Evolutionary conservation across 2,329 filamentous ascomycete genomes (phyloP), one percentile per base, ranked within the genome.

Genomic region (Microcyclosporella mali): DNA sequence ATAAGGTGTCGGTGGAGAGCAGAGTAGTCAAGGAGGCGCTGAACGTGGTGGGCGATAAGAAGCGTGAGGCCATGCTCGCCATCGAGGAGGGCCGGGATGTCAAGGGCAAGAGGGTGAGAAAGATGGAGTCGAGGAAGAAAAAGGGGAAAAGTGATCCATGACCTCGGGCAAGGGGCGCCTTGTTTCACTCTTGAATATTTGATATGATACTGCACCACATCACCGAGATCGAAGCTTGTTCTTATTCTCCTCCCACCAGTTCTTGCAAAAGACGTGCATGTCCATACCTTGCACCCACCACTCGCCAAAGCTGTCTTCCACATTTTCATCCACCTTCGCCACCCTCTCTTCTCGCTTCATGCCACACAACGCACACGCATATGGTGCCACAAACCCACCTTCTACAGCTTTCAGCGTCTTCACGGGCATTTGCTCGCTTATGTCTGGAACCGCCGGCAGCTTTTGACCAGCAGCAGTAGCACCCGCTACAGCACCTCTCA

Each of bases 31-130:
- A 85, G 41, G 89, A 94, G 51, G 81, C 83, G 28, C 69, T 98
- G 60, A 95, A 94, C 74, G 66, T 87, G 34, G 92, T 98, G 4
- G 84, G 85, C n/a, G 86, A 94, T 72, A 94, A 90, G 77, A 95
- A 95, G 75, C 78, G 89, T 44, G 88, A 95, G 68, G 92, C 90
- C 1, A 63, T 90, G 63, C 66, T 95, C 56, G 87, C 94, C 66
- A 87, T 97, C 52, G 92, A 95, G 63, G 88, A 97, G 67, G 84
- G 86, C 9, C 82, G 84, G 56, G 89, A 97, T 67, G 88, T 95
- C 4, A 80, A 85, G 43, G 92, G 92, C n/a, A 92, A 94, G 71
- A 72, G 78, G 39, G 46, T 41, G 11, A 49, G 42, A 34, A 35
- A 40, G 32, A 50, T 52, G 49, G 34, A 45, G 38, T 35, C 17